Conservation (phyloP, 1,284 basidiomycete species). For the Puccinia triticina region DNA sequence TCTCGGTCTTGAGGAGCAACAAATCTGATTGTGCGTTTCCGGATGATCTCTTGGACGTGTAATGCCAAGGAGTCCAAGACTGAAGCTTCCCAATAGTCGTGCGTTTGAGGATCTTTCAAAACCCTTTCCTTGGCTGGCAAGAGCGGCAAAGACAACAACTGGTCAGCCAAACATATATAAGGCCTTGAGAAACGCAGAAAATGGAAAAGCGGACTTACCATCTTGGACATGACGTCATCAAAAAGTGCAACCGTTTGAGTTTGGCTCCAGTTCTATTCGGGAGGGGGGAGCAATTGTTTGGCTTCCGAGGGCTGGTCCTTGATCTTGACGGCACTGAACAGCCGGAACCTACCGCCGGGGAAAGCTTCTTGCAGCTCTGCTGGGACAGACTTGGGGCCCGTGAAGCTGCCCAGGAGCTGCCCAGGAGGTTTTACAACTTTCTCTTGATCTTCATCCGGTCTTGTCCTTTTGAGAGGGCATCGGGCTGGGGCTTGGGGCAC, state of each 20-base stretch:
- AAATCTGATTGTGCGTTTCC: constrained; percentile 54
- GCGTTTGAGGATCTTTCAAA: constrained; percentile 38
- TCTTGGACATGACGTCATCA: constrained; percentile 44
- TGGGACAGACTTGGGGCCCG: constrained; percentile 57
- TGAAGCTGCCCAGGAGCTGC: constrained; percentile 63
- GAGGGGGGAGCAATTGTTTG: constrained; percentile 40
- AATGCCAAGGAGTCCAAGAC: constrained; percentile 52
- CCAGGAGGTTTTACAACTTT: constrained; percentile 75
- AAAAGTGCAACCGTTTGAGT: constrained; percentile 15
- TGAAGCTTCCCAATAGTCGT: constrained; percentile 50
- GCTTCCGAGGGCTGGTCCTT: constrained; percentile 43
- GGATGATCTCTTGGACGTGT: constrained; percentile 55
- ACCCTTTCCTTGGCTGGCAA: constrained; percentile 33
- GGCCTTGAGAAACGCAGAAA: background rate
- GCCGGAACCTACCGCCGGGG: constrained; percentile 71
- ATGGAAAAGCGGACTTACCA: background rate
- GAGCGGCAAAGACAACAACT: too few species aligned
- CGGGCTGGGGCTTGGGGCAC: constrained; percentile 76
- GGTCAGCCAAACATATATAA: background rate
- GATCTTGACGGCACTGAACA: constrained; percentile 57
- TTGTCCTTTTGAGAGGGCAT: constrained; percentile 77
- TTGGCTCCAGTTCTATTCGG: constrained; percentile 52
- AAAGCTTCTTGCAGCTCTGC: constrained; percentile 91
- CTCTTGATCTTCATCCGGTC: constrained; percentile 81
- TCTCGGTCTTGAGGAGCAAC: constrained; percentile 55